Evolutionary conservation across 768 basidiomycete species (phyloP).

Genomic region (Grammothele lineata): DNA sequence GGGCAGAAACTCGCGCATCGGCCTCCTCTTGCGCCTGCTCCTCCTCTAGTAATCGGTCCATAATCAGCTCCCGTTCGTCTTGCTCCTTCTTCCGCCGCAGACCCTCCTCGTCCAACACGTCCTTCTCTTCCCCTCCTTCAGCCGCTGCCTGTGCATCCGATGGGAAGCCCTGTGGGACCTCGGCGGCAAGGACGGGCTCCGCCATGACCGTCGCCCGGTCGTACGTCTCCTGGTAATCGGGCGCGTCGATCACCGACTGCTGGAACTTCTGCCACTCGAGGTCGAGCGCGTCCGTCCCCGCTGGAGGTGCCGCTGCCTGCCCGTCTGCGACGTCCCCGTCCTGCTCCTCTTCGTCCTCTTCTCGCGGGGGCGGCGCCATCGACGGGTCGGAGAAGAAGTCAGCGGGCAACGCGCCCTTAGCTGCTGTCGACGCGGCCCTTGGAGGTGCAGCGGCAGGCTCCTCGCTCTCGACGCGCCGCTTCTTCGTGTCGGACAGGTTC

Average conservation of each 20-base stretch:
- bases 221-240: conserved; percentile 43
- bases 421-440: neutral
- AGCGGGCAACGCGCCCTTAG: conserved; percentile 41
- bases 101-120: conserved; percentile 42
- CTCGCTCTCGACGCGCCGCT: conserved; percentile 26
- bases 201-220: conserved; percentile 67
- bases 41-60: conserved; percentile 82
- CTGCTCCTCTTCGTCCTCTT: conserved; percentile 31
- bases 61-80: conserved; percentile 78
- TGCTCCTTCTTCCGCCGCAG: conserved; percentile 48
- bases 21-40: conserved; percentile 87
- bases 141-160: conserved; percentile 17
- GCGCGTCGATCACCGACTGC: conserved; percentile 47
- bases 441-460: conserved; percentile 4
- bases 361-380: conserved; percentile 37
- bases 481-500: conserved; percentile 6
- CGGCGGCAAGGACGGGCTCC: conserved; percentile 55
- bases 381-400: conserved; percentile 84
- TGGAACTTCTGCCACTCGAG: conserved; percentile 75
- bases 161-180: conserved; percentile 48
- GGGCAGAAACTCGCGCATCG: conserved; percentile 62
- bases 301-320: conserved; percentile 11
- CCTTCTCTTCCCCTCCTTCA: conserved; percentile 17
- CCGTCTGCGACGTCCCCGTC: conserved; percentile 14
- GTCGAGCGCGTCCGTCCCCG: conserved; percentile 42